Evolutionary conservation across 345 rosid species (phyloP).

Genomic region (Toxicodendron radicans): DNA sequence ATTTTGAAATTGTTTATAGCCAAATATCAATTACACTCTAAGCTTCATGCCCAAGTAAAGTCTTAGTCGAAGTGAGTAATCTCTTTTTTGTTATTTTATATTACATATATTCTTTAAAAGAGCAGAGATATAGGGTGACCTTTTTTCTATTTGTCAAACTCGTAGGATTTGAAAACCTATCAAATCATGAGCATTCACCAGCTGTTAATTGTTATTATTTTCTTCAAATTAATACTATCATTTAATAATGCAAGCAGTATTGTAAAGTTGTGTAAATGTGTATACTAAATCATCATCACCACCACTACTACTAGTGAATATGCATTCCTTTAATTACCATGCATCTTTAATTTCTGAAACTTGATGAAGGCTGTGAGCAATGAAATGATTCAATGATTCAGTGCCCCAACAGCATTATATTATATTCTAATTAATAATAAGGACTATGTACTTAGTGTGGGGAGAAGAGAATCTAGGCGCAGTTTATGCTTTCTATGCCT

Average conservation of each 20-base stretch:
- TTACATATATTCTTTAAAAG: background rate
- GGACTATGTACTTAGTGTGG: background rate
- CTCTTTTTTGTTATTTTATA: background rate
- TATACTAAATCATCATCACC: too few species aligned
- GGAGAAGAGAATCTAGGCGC: slow-evolving; percentile 23
- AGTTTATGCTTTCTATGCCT: background rate
- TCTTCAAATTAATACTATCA: too few species aligned
- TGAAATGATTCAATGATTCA: slow-evolving; percentile 18
- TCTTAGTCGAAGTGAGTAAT: background rate
- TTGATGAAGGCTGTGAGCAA: background rate
- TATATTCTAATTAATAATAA: slow-evolving; percentile 12
- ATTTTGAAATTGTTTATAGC: background rate
- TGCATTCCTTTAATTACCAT: background rate
- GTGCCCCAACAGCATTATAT: background rate
- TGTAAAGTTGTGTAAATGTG: too few species aligned
- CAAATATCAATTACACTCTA: background rate
- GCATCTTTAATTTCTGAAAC: background rate
- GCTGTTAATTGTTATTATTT: too few species aligned
- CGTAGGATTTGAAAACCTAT: slow-evolving; percentile 1
- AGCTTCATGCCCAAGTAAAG: slow-evolving; percentile 14
- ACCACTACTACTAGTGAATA: background rate
- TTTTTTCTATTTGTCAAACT: background rate
- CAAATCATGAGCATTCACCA: background rate
- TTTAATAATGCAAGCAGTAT: too few species aligned
- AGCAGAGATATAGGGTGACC: too few species aligned